Base-by-base conservation (phyloP, 768 basidiomycete species). In the Boletus reticulatus region DNA sequence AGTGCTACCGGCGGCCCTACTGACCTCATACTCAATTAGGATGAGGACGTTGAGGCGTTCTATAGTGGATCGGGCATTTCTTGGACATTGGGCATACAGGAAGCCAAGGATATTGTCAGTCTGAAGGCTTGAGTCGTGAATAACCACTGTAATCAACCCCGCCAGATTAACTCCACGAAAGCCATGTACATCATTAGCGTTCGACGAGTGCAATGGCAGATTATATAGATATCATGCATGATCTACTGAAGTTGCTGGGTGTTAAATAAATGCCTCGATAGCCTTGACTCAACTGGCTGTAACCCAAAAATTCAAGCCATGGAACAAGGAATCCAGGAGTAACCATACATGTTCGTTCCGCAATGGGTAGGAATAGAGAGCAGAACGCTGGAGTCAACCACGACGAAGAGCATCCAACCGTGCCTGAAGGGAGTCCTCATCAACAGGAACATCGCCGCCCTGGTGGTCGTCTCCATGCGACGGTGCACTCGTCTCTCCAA, bases 41-140 rank as follows among this genome's bases (percentile, higher is more conserved):
- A 96, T 62, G 95, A 97, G 71, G 92, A 94, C 62, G 86, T 94
- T 6, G 90, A 95, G 60, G 92, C 95, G 51, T 97, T 98, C 70
- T 98, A 94, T 72, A 92, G 89, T 60, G 84, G 89, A 50, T 95
- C 93, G 4, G 95, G 95, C 19, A 93, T 97, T 59, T 81, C 85
- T 13, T 96, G 93, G 93, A 88, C 87, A 64, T 67, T 95, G 52
- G 87, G 80, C 59, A 77, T 84, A 59, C 82, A 85, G 54, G 93
- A 96, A 61, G 92, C 90, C 46, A 83, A 84, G 53, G 75, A 81
- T 37, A 80, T 92, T 51, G 82, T 83, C 41, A 81, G 74, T 39
- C 75, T 94, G 52, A 85, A 84, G 62, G 61, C 70, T 29, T 70
- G 48, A 66, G n/a, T 42, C 19, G 51, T 71, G 29, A 42, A 24